Evolutionary conservation across 768 basidiomycete genomes (phyloP).

Genomic region (Mycena latifolia): DNA sequence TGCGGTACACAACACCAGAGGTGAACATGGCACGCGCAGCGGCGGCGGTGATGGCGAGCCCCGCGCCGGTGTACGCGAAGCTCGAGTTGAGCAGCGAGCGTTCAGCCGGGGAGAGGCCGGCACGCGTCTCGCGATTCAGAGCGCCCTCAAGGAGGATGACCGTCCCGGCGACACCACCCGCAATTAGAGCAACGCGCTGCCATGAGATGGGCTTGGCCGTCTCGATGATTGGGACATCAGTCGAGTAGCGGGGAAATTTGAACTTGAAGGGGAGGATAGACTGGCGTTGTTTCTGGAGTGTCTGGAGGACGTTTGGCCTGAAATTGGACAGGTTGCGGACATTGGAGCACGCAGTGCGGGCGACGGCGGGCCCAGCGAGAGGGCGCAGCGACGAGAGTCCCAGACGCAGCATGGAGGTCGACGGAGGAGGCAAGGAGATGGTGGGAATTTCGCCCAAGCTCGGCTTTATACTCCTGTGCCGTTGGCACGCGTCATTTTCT

Average conservation of each 20-base stretch:
- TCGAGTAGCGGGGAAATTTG: conserved; percentile 57
- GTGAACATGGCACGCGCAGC: conserved; percentile 85
- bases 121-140: conserved; percentile 85
- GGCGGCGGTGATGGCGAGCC: conserved; percentile 80
- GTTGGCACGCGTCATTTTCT: conserved; percentile 6
- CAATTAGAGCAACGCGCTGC: conserved; percentile 49
- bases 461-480: background rate
- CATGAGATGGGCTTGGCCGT: conserved; percentile 47
- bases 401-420: conserved; percentile 34
- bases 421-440: background rate
- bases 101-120: conserved; percentile 71
- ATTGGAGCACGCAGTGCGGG: conserved; percentile 23
- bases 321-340: conserved; percentile 33
- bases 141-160: conserved; percentile 72
- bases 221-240: conserved; percentile 43
- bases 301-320: conserved; percentile 32
- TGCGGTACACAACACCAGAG: conserved; percentile 73
- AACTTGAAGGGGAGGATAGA: conserved; percentile 17
- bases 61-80: conserved; percentile 88
- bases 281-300: conserved; percentile 30
- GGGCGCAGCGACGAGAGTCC: conserved; percentile 35
- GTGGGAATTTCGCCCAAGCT: background rate
- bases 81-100: conserved; percentile 79
- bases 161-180: conserved; percentile 73
- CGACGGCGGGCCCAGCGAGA: conserved; percentile 24